Evolutionary conservation across 78 protist genomes (phyloP).

Genomic region (Ministeria vibrans): DNA sequence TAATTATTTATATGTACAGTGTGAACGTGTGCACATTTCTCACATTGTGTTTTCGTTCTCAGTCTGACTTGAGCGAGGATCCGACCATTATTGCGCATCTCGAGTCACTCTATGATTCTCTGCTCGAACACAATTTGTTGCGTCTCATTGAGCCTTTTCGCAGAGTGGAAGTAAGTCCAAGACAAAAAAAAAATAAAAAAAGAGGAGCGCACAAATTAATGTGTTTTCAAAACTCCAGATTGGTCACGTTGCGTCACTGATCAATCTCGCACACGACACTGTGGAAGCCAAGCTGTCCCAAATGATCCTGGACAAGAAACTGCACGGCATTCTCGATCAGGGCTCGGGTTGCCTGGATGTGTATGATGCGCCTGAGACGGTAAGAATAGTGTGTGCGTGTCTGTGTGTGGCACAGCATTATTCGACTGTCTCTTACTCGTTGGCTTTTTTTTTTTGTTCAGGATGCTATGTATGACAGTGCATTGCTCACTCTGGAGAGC

Average conservation of each 20-base stretch:
- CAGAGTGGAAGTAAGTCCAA: constrained; percentile 78
- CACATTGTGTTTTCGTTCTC: no score
- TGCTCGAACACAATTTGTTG: constrained; percentile 82
- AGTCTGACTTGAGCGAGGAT: constrained; percentile 44
- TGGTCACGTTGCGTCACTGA: constrained; percentile 23
- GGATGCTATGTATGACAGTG: constrained; percentile 42
- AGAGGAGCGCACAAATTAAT: no score
- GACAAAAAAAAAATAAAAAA: no score
- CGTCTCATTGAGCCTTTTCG: constrained; percentile 91
- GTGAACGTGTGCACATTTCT: no score
- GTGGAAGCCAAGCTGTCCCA: constrained; percentile 87
- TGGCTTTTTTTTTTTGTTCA: constrained; percentile 7
- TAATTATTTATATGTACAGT: no score
- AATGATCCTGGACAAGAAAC: constrained; percentile 92
- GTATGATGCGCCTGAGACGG: constrained; percentile 56
- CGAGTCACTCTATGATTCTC: constrained; percentile 67
- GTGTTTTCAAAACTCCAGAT: neutral
- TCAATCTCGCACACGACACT: constrained; percentile 56
- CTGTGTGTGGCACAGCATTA: constrained; percentile 6
- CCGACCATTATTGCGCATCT: constrained; percentile 49
- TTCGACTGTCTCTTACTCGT: neutral
- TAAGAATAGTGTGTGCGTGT: neutral
- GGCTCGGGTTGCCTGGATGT: constrained; percentile 85
- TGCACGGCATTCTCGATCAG: constrained; percentile 93
- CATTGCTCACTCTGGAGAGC: constrained; percentile 68